Conservation (phyloP, 2,329 filamentous ascomycete species). For the Salinomyces thailandicus region DNA sequence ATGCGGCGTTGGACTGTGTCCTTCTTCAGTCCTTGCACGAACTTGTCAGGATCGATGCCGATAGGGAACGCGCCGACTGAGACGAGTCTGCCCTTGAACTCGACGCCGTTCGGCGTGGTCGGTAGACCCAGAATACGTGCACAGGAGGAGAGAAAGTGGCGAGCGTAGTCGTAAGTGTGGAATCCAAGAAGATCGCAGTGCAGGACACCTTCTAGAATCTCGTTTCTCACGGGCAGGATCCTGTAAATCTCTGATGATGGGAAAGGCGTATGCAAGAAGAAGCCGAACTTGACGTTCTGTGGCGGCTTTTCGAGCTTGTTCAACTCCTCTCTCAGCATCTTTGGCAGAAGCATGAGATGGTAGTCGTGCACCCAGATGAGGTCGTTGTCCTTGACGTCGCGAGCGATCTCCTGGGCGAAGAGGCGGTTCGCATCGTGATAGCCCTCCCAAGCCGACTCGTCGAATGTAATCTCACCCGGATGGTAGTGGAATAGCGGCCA, state of each 20-base stretch:
- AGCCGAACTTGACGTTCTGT: constrained; percentile 93
- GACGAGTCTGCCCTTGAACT: constrained; percentile 78
- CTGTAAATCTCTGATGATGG: constrained; percentile 95
- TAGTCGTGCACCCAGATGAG: constrained; percentile 98
- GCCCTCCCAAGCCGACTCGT: constrained; percentile 86
- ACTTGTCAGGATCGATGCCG: constrained; percentile 95
- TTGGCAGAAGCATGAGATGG: constrained; percentile 90
- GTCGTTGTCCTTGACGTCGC: constrained; percentile 85
- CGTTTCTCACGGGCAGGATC: constrained; percentile 84
- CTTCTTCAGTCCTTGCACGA: constrained; percentile 76
- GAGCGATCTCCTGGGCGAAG: constrained; percentile 78
- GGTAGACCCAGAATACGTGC: constrained; percentile 73
- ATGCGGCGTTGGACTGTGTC: constrained; percentile 83
- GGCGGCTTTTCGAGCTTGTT: constrained; percentile 39
- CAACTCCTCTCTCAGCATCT: constrained; percentile 88
- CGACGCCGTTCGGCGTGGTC: constrained; percentile 87
- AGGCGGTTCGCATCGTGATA: constrained; percentile 88
- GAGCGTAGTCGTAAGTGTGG: constrained; percentile 98
- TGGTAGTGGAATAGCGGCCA: constrained; percentile 99
- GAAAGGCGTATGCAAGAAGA: constrained; percentile 96
- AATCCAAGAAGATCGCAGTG: constrained; percentile 95
- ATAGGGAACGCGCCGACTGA: constrained; percentile 95
- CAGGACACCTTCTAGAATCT: constrained; percentile 74
- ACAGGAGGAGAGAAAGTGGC: constrained; percentile 93
- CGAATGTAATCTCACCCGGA: constrained; percentile 94